Evolutionary conservation across 495 filamentous ascomycete species (phyloP).

Genomic region (Talaromyces adpressus): DNA sequence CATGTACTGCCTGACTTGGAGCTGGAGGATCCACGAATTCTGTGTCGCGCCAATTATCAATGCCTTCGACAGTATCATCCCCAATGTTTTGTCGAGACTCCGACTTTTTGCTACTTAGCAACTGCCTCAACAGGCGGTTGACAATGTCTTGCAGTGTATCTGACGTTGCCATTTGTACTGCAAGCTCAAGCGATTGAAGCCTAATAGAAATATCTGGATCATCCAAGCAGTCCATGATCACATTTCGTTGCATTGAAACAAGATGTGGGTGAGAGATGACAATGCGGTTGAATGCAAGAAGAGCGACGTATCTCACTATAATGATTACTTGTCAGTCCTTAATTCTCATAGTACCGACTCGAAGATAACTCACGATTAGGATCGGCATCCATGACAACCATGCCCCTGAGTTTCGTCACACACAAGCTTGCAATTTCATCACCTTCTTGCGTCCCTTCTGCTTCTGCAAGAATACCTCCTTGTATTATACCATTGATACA

Average conservation of each 20-base stretch:
- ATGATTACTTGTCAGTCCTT: background rate
- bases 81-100: slow-evolving; percentile 8
- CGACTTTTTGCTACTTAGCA: slow-evolving; percentile 46
- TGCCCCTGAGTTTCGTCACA: slow-evolving; percentile 84
- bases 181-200: slow-evolving; percentile 83
- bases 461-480: slow-evolving; percentile 81
- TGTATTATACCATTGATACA: slow-evolving; percentile 98
- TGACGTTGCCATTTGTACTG: slow-evolving; percentile 80
- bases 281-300: slow-evolving; percentile 90
- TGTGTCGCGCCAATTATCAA: background rate
- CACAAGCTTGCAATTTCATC: slow-evolving; percentile 94
- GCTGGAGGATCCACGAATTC: background rate
- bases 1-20: slow-evolving; percentile 17
- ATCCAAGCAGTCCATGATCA: slow-evolving; percentile 92
- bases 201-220: slow-evolving; percentile 95
- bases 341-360: no score
- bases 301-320: slow-evolving; percentile 90
- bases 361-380: slow-evolving; percentile 62
- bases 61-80: background rate
- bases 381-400: slow-evolving; percentile 88
- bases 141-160: slow-evolving; percentile 81
- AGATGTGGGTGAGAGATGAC: slow-evolving; percentile 81
- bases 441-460: slow-evolving; percentile 65
- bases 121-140: slow-evolving; percentile 76
- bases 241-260: slow-evolving; percentile 85